Base-by-base conservation (phyloP, 768 basidiomycete species). In the Boletus reticuloceps region DNA sequence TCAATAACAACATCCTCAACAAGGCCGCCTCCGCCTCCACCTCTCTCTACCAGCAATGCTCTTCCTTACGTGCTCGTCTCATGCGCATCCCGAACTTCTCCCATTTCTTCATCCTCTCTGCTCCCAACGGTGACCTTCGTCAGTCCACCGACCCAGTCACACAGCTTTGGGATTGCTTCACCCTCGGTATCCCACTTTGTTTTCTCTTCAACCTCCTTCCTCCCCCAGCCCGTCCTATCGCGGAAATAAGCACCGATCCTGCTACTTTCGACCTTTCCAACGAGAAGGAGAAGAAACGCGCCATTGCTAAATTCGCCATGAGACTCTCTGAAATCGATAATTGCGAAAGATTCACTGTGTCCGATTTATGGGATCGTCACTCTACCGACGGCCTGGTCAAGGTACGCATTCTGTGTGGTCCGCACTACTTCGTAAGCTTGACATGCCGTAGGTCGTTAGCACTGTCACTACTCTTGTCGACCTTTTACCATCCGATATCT, bases 381-480 rank as follows among this genome's bases (percentile, higher is more conserved):
- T 93, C 94, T 37, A 97, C 91, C 6, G 94, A 95, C 63, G 94
- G 93, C 6, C 78, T 98, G 58, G 95, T 98, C 66, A 97, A 97
- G 85, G 95, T 95, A 51, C 58, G 81, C 72, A 10, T 17, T 43
- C 6, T 59, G 47, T 17, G 2, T 31, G 12, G 27, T 39, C 40
- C 44, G 7, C 29, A 37, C 39, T 34, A 1, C 17, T 42, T 41
- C 47, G 29, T 48, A 29, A 38, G 17, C 41, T 47, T 56, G 31
- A 55, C 43, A 31, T 4, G 51, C 53, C 32, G 8, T 53, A 96
- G 94, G 93, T 95, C 43, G 85, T 96, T 57, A 86, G 89, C 70
- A 90, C 89, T n/a, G 89, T 94, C 46, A 87, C 87, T 20, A 84
- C 85, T 60, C 83, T 96, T 58, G 89, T 96, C 59, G 81, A 89